These are phyloP conservation scores for Xanthoceras sorbifolium DNA, from an alignment of 345 rosid species.

Conservation along the genomic window DNA sequence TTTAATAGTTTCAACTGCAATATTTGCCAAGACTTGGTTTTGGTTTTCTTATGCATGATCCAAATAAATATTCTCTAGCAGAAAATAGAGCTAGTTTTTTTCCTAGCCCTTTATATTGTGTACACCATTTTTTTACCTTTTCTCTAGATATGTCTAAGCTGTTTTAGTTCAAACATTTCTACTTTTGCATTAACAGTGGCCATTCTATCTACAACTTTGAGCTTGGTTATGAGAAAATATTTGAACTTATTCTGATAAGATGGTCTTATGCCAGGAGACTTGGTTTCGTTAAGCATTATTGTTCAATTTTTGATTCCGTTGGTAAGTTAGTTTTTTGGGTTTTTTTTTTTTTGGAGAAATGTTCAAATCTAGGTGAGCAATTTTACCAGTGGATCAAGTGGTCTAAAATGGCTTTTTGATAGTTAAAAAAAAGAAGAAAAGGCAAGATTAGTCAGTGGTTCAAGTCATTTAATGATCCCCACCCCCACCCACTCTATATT, in stretches of 20 bases:
- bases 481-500: neutral
- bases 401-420: neutral
- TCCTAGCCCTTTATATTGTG: neutral
- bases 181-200: slow-evolving; percentile 9
- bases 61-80: neutral
- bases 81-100: neutral
- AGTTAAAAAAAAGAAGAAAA: neutral
- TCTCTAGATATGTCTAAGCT: neutral
- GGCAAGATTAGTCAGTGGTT: neutral
- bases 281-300: slow-evolving; percentile 4
- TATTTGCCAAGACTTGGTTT: neutral
- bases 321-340: neutral
- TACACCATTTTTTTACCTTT: neutral
- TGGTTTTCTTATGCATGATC: neutral
- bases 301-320: neutral
- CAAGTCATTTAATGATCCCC: neutral
- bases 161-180: slow-evolving; percentile 2
- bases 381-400: neutral
- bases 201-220: neutral
- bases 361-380: neutral
- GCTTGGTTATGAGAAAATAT: neutral
- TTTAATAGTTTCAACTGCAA: slow-evolving; percentile 9
- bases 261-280: neutral
- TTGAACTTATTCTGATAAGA: neutral
- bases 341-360: neutral